A percentile compares a stretch with the other conserved stretches of the same genome.
Conservation (phyloP, 2,329 filamentous ascomycete species). For the Fusarium duplospermum region DNA sequence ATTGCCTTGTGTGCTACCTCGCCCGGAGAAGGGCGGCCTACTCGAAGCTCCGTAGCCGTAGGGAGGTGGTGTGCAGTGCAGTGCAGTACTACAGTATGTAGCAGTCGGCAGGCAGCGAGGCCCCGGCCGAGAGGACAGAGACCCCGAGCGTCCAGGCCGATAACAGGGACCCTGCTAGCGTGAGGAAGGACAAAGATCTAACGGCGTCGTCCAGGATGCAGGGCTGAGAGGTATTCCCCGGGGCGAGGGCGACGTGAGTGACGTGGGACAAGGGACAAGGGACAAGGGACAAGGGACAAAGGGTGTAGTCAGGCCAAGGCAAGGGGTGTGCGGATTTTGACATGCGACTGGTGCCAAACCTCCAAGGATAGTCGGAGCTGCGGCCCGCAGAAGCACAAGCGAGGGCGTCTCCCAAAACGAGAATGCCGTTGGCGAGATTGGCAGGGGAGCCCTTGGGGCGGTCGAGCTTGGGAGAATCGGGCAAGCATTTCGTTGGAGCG, state of each 20-base stretch:
- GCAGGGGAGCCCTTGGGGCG: constrained; percentile 27
- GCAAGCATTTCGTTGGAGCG: constrained; percentile 2
- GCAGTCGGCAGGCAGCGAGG: neutral
- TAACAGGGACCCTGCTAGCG: constrained; percentile 2
- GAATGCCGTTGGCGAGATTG: constrained; percentile 36
- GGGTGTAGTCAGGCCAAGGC: neutral
- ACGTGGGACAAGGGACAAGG: neutral
- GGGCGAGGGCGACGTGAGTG: neutral
- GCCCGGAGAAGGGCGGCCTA: neutral
- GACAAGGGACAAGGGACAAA: too few relatives aligned
- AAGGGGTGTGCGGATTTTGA: constrained; percentile 11
- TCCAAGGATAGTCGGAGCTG: constrained; percentile 20
- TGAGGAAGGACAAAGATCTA: constrained; percentile 12
- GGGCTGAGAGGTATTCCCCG: neutral
- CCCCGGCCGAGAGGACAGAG: neutral
- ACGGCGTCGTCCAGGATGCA: constrained; percentile 16
- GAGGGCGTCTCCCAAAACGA: constrained; percentile 14
- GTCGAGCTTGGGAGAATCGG: constrained; percentile 10
- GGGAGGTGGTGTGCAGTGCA: neutral
- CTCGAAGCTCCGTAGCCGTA: neutral
- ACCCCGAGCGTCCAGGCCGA: constrained; percentile 1
- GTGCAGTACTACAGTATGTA: too few relatives aligned
- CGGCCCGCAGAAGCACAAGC: constrained; percentile 32
- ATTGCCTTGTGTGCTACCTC: neutral
- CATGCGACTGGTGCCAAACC: neutral